These are phyloP conservation scores for Bacterosira constricta DNA, from an alignment of 108 stramenopile species.

Conservation along the genomic window DNA sequence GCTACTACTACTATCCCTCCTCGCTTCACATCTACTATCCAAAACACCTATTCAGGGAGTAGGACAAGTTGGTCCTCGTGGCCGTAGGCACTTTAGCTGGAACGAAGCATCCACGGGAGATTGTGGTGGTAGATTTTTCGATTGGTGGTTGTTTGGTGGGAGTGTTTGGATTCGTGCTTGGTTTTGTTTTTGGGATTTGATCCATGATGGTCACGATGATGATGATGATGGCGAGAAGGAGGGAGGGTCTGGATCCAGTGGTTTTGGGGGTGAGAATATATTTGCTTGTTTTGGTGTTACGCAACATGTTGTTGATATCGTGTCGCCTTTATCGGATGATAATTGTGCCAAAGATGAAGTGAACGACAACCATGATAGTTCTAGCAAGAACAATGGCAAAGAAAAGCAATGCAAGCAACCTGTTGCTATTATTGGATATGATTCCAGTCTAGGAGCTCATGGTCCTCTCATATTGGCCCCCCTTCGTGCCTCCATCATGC, in stretches of 20 bases:
- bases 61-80: slow-evolving; percentile 27
- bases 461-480: slow-evolving; percentile 54
- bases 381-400: neutral
- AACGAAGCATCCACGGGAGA: slow-evolving; percentile 32
- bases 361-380: neutral
- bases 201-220: neutral
- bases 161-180: slow-evolving; percentile 37
- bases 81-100: slow-evolving; percentile 37
- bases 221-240: neutral
- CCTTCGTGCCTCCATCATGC: slow-evolving; percentile 38
- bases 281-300: slow-evolving; percentile 45
- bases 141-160: slow-evolving; percentile 50
- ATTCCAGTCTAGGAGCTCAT: slow-evolving; percentile 70
- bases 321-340: neutral
- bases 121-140: slow-evolving; percentile 28
- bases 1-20: slow-evolving; percentile 13
- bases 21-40: slow-evolving; percentile 17
- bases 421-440: slow-evolving; percentile 69
- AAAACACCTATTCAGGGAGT: slow-evolving; percentile 11
- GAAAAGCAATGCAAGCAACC: neutral
- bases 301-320: too few relatives aligned
- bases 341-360: neutral
- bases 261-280: slow-evolving; percentile 32
- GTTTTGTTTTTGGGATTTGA: slow-evolving; percentile 17
- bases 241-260: neutral